Evolutionary conservation across 345 rosid species (phyloP).

Genomic region (Citrus glauca): DNA sequence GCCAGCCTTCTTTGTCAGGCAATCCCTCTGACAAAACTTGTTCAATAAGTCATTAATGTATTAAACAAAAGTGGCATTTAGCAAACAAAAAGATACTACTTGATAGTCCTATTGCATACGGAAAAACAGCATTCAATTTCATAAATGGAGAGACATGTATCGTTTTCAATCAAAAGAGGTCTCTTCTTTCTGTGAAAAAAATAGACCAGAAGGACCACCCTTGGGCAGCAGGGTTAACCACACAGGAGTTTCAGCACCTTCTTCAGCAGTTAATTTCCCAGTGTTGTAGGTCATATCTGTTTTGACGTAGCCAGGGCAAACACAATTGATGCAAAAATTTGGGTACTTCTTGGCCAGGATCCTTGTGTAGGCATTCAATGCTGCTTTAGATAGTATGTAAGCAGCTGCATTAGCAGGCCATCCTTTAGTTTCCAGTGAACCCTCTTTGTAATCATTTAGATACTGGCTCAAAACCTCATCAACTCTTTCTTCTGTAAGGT

Average conservation of each 20-base stretch:
- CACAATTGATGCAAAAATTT: conserved; percentile 30
- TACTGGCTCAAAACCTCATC: neutral
- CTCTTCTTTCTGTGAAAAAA: conserved; percentile 13
- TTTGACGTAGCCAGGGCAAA: conserved; percentile 52
- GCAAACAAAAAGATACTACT: too few relatives aligned
- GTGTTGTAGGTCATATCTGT: conserved; percentile 35
- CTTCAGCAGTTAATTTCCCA: conserved; percentile 27
- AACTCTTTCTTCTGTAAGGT: neutral
- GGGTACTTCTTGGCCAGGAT: conserved; percentile 29
- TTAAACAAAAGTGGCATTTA: too few relatives aligned
- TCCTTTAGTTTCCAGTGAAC: neutral
- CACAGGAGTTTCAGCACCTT: conserved; percentile 41
- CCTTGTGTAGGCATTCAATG: conserved; percentile 13
- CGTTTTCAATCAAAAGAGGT: neutral
- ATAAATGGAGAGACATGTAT: neutral
- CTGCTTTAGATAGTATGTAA: neutral
- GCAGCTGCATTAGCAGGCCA: neutral
- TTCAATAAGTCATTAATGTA: conserved; percentile 1
- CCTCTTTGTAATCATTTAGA: neutral
- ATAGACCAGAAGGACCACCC: conserved; percentile 46
- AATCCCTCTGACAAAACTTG: conserved; percentile 17
- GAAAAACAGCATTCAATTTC: too few relatives aligned
- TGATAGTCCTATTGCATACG: too few relatives aligned
- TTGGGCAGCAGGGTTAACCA: conserved; percentile 39
- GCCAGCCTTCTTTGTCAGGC: conserved; percentile 26